Conservation (phyloP, 805 yeast species). For the Saccharomycopsis sp. region DNA sequence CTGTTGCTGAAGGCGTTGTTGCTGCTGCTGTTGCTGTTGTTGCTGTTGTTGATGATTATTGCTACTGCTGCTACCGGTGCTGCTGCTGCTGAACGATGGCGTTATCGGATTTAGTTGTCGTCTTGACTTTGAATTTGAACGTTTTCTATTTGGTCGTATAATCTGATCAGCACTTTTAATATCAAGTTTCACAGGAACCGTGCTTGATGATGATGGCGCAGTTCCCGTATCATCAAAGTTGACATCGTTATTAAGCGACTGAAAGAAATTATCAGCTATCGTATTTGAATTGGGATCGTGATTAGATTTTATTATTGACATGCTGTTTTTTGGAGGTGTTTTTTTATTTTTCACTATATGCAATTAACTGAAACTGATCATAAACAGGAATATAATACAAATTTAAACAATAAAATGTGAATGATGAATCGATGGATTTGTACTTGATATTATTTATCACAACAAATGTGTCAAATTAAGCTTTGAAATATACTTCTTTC, state of each 20-base stretch:
- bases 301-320: no score
- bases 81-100: neutral
- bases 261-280: conserved; percentile 10
- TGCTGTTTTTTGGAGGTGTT: no score
- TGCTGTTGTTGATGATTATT: neutral
- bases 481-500: no score
- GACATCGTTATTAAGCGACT: conserved; percentile 7
- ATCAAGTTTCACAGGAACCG: neutral
- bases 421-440: no score
- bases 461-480: no score
- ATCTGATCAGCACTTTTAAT: neutral
- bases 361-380: no score
- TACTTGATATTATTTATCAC: no score
- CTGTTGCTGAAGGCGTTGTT: neutral
- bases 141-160: conserved; percentile 4
- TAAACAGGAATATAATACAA: no score
- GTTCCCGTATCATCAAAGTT: neutral
- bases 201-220: neutral
- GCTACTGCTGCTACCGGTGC: neutral
- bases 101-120: conserved; percentile 8
- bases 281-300: no score
- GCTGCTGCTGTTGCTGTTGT: neutral
- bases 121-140: conserved; percentile 16
- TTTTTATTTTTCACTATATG: no score
- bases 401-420: no score